Evolutionary conservation across 2,329 filamentous ascomycete genomes (phyloP), one percentile per base, ranked within the genome.

Genomic region (Grosmannia serpens): DNA sequence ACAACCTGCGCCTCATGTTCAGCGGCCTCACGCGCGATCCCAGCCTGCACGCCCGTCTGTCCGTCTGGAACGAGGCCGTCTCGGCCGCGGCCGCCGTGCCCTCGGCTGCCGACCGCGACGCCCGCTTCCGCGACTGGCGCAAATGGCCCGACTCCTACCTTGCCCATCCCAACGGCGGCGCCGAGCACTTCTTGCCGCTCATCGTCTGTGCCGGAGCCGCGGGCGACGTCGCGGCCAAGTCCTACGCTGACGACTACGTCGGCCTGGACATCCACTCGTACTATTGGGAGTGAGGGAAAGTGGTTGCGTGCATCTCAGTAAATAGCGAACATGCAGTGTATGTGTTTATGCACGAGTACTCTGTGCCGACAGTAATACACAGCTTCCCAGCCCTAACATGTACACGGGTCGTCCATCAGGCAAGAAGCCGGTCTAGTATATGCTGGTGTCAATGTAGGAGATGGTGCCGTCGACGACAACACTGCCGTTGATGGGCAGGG

Each of bases 121-220:
- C 64, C 44, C 74, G 68, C 50, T 70, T 84, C 41, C 64, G 66
- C 11, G 66, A 63, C 2, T 84, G 80, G 79, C 80, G 58, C 65
- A 65, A 3, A 71, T 81, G 61, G 62, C 75, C 77, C 0, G 66
- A 73, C 35, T 73, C 76, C 1, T 76, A 78, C 61, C 71, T 74
- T 15, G 80, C 81, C 74, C 81, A 84, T 65, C 81, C 81, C 3
- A 68, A 69, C 1, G 66, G 71, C 11, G 79, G 76, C 0, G 80
- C 77, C 0, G 81, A 84, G 68, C 81, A 84, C 62, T 83, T 84
- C 58, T 68, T 84, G 73, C 81, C 81, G 59, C 66, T 84, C 68
- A 66, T 83, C 52, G 81, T 84, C 35, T 80, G 77, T 63, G 78
- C 79, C 4, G 80, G 77, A 0, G 75, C 75, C 0, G 79, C 76